These are phyloP conservation scores for Inga leiocalycina DNA, from an alignment of 306 rosid species.

Conservation along the genomic window DNA sequence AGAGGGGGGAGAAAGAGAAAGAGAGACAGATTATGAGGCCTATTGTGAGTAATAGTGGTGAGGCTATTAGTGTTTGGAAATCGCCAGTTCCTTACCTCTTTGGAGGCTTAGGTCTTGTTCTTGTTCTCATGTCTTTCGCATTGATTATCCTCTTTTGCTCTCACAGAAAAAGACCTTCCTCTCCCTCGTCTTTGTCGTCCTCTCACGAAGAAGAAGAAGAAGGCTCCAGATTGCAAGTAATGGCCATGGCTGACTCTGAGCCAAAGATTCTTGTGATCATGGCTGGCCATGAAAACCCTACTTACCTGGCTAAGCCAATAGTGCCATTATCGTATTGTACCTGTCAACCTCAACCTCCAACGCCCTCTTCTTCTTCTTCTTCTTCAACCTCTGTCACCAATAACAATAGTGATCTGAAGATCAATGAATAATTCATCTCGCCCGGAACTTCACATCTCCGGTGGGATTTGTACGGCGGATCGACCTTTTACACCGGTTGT, in stretches of 20 bases:
- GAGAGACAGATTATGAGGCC: constrained; percentile 3
- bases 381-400: neutral
- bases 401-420: neutral
- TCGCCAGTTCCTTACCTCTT: constrained; percentile 60
- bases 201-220: neutral
- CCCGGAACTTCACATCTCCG: too few species aligned
- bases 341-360: neutral
- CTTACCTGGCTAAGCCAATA: neutral
- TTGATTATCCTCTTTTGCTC: constrained; percentile 51
- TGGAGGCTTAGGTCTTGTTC: constrained; percentile 43
- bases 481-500: neutral
- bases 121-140: constrained; percentile 50
- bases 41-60: neutral
- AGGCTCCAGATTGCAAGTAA: constrained; percentile 1
- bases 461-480: too few species aligned
- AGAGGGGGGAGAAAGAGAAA: neutral
- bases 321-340: constrained; percentile 14
- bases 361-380: neutral
- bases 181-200: neutral
- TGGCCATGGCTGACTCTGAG: constrained; percentile 14
- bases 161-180: constrained; percentile 9
- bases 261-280: constrained; percentile 20
- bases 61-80: constrained; percentile 37
- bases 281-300: constrained; percentile 19
- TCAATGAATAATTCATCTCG: neutral